Conservation (phyloP, 768 basidiomycete genomes). For the Melanogaster broomeanus region DNA sequence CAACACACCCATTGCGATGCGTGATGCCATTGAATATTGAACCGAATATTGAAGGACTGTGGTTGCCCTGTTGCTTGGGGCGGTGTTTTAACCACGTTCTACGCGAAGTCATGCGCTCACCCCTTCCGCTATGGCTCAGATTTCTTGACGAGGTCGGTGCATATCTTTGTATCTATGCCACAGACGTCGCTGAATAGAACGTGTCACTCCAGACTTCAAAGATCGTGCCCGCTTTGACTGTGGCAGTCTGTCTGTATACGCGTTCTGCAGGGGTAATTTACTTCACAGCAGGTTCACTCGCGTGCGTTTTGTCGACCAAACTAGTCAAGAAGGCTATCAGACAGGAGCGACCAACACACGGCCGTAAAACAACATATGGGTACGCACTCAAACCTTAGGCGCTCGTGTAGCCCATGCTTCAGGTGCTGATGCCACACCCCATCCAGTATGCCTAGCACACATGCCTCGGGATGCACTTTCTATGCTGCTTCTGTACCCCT, state of each 20-base stretch:
- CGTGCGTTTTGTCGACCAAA: constrained; percentile 61
- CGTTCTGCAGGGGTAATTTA: constrained; percentile 63
- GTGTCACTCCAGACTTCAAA: constrained; percentile 52
- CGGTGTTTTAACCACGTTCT: background rate
- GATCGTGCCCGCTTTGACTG: constrained; percentile 54
- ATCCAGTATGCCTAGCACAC: constrained; percentile 81
- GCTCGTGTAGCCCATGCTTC: no score
- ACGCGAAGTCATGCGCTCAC: background rate
- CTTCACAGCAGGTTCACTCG: constrained; percentile 57
- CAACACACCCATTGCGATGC: no score
- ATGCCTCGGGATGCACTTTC: constrained; percentile 69
- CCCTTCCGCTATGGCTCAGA: constrained; percentile 23
- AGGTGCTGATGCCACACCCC: background rate
- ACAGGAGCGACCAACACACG: constrained; percentile 59
- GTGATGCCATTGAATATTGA: no score
- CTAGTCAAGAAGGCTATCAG: constrained; percentile 58
- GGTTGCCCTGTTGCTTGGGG: no score
- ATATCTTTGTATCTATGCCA: background rate
- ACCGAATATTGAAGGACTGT: no score
- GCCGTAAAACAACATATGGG: constrained; percentile 66
- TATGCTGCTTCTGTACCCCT: constrained; percentile 62
- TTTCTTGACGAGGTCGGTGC: constrained; percentile 35
- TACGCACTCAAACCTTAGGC: constrained; percentile 33
- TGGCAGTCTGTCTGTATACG: constrained; percentile 53
- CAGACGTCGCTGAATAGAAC: background rate